Evolutionary conservation across 306 rosid genomes (phyloP).

Genomic region (Morella rubra): DNA sequence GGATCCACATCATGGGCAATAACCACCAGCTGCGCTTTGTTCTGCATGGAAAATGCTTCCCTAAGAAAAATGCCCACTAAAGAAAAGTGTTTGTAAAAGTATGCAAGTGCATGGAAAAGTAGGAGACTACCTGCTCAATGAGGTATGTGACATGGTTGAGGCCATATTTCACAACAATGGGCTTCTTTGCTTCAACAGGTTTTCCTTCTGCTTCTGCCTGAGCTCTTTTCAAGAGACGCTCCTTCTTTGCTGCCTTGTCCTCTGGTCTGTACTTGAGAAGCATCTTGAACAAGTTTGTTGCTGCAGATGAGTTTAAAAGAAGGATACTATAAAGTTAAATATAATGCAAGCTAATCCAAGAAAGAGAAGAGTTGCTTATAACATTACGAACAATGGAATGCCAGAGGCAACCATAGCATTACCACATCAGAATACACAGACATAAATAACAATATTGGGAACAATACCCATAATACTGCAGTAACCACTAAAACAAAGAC

Average conservation of each 20-base stretch:
- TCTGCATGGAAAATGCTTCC: constrained; percentile 34
- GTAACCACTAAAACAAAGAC: background rate
- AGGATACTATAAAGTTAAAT: background rate
- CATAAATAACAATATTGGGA: background rate
- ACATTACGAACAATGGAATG: no score
- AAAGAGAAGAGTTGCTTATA: no score
- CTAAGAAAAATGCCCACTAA: background rate
- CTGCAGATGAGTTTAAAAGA: constrained; percentile 33
- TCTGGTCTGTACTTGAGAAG: constrained; percentile 78
- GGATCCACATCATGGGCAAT: constrained; percentile 89
- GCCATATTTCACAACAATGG: constrained; percentile 74
- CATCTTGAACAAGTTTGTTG: constrained; percentile 71
- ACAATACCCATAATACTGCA: background rate
- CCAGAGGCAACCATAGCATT: background rate
- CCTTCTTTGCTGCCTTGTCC: constrained; percentile 77
- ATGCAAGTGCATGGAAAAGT: background rate
- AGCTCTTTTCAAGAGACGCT: constrained; percentile 70
- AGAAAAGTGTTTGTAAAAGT: background rate
- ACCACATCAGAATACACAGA: background rate
- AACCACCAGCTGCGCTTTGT: constrained; percentile 80
- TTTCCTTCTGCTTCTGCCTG: constrained; percentile 75
- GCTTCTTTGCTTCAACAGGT: constrained; percentile 64
- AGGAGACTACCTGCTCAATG: constrained; percentile 63
- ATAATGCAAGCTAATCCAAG: background rate
- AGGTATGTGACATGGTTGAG: constrained; percentile 87